Evolutionary conservation across 2,329 filamentous ascomycete species (phyloP).

Genomic region (Cytospora piceicola): DNA sequence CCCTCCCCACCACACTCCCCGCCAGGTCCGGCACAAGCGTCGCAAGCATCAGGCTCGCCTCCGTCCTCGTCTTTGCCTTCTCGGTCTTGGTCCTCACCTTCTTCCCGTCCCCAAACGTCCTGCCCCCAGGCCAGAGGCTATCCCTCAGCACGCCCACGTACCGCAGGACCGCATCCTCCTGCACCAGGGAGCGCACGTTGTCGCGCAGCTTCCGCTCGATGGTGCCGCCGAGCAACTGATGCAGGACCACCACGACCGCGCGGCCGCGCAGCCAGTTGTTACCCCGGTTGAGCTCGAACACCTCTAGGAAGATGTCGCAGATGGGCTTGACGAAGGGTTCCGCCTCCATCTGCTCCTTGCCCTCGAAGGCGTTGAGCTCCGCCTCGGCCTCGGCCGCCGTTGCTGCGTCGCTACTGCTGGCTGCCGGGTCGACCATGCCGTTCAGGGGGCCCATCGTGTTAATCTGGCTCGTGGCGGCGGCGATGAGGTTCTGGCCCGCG

Average conservation of each 20-base stretch:
- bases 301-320: conserved; percentile 94
- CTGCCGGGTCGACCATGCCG: conserved; percentile 44
- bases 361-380: conserved; percentile 87
- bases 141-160: conserved; percentile 77
- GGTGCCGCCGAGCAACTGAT: conserved; percentile 92
- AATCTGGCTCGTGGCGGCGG: conserved; percentile 70
- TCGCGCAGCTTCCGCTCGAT: conserved; percentile 96
- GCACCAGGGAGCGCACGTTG: conserved; percentile 70
- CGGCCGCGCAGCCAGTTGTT: conserved; percentile 97
- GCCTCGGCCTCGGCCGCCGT: conserved; percentile 81
- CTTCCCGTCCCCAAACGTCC: conserved; percentile 43
- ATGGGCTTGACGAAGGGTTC: conserved; percentile 98
- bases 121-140: conserved; percentile 79
- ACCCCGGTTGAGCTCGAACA: conserved; percentile 90
- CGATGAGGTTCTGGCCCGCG: conserved; percentile 88
- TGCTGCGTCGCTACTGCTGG: conserved; percentile 53
- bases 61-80: conserved; percentile 78
- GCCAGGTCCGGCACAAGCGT: conserved; percentile 90
- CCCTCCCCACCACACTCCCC: conserved; percentile 87
- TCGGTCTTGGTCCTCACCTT: conserved; percentile 68
- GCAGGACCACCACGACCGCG: conserved; percentile 92
- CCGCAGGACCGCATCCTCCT: conserved; percentile 77
- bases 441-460: conserved; percentile 46
- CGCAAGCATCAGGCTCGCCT: conserved; percentile 86
- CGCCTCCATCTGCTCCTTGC: conserved; percentile 64